Evolutionary conservation across 768 basidiomycete genomes (phyloP).

Genomic region (Rhizopogon sp.): DNA sequence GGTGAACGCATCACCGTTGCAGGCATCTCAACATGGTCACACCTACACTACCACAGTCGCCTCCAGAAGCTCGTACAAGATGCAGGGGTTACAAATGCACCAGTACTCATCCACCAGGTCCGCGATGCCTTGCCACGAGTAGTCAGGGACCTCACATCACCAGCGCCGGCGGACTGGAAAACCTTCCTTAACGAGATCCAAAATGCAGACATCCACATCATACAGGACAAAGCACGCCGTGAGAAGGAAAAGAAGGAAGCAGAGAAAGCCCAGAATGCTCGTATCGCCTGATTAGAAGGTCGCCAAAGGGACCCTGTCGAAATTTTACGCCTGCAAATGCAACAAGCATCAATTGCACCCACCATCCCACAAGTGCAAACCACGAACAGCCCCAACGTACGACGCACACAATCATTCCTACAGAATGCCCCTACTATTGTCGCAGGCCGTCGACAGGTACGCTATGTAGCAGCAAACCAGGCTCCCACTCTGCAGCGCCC

Average conservation of each 20-base stretch:
- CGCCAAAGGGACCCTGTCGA: neutral
- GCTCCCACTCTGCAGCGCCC: too few relatives aligned
- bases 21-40: neutral
- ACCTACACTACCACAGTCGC: neutral
- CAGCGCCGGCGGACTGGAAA: neutral
- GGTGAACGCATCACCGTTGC: neutral
- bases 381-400: too few relatives aligned
- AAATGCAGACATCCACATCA: neutral
- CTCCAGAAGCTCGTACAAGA: neutral
- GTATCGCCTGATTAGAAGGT: neutral
- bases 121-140: neutral
- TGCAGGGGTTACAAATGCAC: neutral
- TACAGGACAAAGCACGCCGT: neutral
- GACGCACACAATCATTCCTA: too few relatives aligned
- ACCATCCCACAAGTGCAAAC: too few relatives aligned
- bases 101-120: neutral
- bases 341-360: too few relatives aligned
- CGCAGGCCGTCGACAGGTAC: too few relatives aligned
- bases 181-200: neutral
- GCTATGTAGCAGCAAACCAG: too few relatives aligned
- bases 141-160: neutral
- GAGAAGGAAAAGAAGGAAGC: neutral
- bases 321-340: too few relatives aligned
- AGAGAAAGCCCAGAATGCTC: neutral
- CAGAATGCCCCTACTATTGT: too few relatives aligned